Evolutionary conservation across 1,284 basidiomycete species (phyloP).

Genomic region (Ustilago cynodontis): DNA sequence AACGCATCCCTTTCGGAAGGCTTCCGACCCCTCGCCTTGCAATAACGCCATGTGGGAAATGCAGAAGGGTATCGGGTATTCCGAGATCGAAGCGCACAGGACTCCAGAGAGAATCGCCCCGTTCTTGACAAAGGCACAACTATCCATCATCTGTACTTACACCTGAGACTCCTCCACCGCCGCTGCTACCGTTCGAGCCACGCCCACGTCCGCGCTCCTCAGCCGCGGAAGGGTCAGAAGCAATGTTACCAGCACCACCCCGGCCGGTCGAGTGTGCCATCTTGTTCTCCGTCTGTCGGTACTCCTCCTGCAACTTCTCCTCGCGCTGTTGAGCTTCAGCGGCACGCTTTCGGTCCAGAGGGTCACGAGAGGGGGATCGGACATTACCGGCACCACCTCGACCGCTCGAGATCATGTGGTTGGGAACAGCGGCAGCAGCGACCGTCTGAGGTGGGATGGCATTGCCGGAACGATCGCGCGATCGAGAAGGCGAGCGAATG

Average conservation of each 20-base stretch:
- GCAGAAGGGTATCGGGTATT: constrained; percentile 10
- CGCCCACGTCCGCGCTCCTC: constrained; percentile 55
- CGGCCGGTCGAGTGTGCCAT: constrained; percentile 77
- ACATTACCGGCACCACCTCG: constrained; percentile 84
- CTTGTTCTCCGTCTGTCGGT: constrained; percentile 67
- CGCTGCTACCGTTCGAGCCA: constrained; percentile 19
- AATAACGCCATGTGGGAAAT: background rate
- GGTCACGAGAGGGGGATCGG: constrained; percentile 78
- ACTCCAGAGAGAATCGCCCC: background rate
- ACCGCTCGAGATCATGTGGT: constrained; percentile 74
- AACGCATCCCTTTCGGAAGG: background rate
- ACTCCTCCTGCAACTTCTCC: constrained; percentile 70
- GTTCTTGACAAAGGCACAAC: background rate
- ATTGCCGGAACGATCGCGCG: constrained; percentile 47
- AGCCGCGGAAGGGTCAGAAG: constrained; percentile 11
- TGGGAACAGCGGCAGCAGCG: constrained; percentile 34
- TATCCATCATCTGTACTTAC: constrained; percentile 30
- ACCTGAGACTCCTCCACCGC: constrained; percentile 43
- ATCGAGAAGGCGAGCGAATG: constrained; percentile 54
- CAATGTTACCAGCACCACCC: constrained; percentile 78
- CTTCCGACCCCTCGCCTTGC: background rate
- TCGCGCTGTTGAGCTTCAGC: constrained; percentile 53
- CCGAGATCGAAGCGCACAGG: background rate
- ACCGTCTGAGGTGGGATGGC: constrained; percentile 26
- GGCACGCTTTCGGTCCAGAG: constrained; percentile 68